Percentiles rank a stretch among this genome's conserved stretches.
phyloP scores from a whole-genome alignment of 164 flowering plant species.

The Litsea cubeba region DNA sequence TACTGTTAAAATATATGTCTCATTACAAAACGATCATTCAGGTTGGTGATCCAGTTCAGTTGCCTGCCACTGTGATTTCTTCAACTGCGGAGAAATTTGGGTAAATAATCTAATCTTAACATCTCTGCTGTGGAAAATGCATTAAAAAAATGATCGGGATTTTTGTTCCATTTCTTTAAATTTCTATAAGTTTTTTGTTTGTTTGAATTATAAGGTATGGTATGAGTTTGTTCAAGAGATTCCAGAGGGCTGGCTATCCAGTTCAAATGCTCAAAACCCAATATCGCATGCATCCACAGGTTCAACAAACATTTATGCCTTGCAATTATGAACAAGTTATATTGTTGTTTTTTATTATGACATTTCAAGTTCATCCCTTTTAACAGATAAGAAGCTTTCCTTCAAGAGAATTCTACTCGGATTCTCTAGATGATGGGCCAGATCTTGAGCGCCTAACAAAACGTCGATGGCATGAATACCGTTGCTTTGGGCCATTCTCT shows the following conservation, averaged over 20 bases:
- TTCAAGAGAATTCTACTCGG: constrained; percentile 79
- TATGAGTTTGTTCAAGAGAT: constrained; percentile 83
- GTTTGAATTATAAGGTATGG: constrained; percentile 43
- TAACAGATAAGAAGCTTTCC: constrained; percentile 86
- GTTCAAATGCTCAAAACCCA: constrained; percentile 92
- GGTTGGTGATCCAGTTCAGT: constrained; percentile 97
- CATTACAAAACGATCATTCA: constrained; percentile 9
- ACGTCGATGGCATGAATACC: constrained; percentile 71
- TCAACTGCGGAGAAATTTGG: constrained; percentile 64
- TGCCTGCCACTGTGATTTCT: constrained; percentile 96
- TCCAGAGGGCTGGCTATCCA: constrained; percentile 90
- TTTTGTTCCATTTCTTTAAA: background rate
- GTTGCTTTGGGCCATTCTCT: constrained; percentile 95
- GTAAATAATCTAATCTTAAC: constrained; percentile 29
- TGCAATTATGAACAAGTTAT: background rate
- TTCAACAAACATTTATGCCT: constrained; percentile 11
- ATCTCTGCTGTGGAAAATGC: background rate
- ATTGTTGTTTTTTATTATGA: background rate
- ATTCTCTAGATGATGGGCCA: constrained; percentile 77
- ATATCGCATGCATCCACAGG: constrained; percentile 99
- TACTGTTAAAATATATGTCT: background rate
- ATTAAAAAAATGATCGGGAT: background rate
- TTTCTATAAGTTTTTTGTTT: background rate
- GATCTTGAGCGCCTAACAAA: constrained; percentile 48
- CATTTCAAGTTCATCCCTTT: background rate